A percentile compares a stretch with the other conserved stretches of the same genome.
Conservation (phyloP, 2,329 filamentous ascomycete genomes). For the Aspergillus puulaauensis region DNA sequence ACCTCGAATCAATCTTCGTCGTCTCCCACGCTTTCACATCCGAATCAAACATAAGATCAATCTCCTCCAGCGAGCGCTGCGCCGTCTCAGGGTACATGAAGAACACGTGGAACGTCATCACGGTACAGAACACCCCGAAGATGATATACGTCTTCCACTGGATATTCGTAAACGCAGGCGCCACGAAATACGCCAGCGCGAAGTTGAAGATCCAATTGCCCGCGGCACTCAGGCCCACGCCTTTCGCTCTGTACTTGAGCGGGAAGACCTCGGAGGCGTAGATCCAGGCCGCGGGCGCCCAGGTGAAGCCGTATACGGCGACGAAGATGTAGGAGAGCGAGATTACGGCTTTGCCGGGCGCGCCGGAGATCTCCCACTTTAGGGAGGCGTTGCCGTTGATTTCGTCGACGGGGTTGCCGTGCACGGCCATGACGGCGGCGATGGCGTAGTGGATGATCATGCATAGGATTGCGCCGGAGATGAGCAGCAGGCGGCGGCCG, state of each 20-base stretch:
- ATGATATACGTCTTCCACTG: constrained; percentile 68
- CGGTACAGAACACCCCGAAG: constrained; percentile 71
- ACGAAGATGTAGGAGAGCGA: constrained; percentile 61
- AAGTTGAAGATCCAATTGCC: constrained; percentile 66
- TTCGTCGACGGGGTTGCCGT: constrained; percentile 46
- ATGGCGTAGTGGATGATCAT: constrained; percentile 54
- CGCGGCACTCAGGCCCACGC: constrained; percentile 60
- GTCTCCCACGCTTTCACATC: constrained; percentile 34
- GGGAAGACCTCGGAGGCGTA: constrained; percentile 66
- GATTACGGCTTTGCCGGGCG: constrained; percentile 58
- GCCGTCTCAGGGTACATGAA: constrained; percentile 68
- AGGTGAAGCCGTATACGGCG: constrained; percentile 35
- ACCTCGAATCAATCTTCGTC: constrained; percentile 21
- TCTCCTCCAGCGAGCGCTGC: constrained; percentile 71
- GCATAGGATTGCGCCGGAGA: constrained; percentile 48
- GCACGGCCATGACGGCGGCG: constrained; percentile 52
- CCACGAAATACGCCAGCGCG: constrained; percentile 54
- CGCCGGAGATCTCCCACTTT: constrained; percentile 49
- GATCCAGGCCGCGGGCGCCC: constrained; percentile 54
- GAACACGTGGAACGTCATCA: constrained; percentile 68
- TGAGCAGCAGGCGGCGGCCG: constrained; percentile 49
- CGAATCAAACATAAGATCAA: constrained; percentile 65
- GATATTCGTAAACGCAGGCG: constrained; percentile 59
- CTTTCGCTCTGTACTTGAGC: constrained; percentile 64
- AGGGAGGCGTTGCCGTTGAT: constrained; percentile 50